Evolutionary conservation across 495 filamentous ascomycete species (phyloP).

Genomic region (Talaromyces ruber): DNA sequence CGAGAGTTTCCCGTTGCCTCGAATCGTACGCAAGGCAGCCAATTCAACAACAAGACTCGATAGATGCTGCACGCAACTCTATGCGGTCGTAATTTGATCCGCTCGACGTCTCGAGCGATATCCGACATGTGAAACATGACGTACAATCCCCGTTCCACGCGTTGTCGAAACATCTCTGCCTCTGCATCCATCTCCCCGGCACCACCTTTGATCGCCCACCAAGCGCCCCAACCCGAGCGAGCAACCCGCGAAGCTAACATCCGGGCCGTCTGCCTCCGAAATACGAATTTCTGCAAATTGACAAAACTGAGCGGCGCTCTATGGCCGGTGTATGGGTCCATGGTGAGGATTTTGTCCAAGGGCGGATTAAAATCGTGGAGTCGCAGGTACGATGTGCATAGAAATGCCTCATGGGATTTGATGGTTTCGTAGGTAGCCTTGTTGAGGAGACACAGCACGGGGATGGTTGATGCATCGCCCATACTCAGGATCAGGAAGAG

Average conservation of each 20-base stretch:
- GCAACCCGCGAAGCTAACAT: constrained; percentile 16
- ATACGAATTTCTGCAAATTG: constrained; percentile 14
- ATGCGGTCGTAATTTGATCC: constrained; percentile 6
- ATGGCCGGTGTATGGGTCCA: constrained; percentile 16
- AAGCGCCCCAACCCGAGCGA: constrained; percentile 18
- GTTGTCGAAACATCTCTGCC: constrained; percentile 18
- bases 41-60: background rate
- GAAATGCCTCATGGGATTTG: constrained; percentile 17
- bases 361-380: constrained; percentile 10
- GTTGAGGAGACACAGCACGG: constrained; percentile 19
- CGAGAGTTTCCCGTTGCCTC: background rate
- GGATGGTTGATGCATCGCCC: constrained; percentile 13
- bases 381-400: constrained; percentile 21
- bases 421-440: constrained; percentile 19
- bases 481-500: constrained; percentile 24
- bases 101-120: constrained; percentile 14
- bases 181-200: constrained; percentile 21
- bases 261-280: constrained; percentile 15
- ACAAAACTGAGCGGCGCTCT: constrained; percentile 15
- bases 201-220: constrained; percentile 16
- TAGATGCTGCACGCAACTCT: background rate
- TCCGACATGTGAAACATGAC: constrained; percentile 25
- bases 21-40: background rate
- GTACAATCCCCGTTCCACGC: constrained; percentile 18
- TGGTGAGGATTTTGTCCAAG: constrained; percentile 16